Evolutionary conservation across 352 stramenopile genomes (phyloP), one percentile per base, ranked within the genome.

Genomic region (Pythium dissotocum): DNA sequence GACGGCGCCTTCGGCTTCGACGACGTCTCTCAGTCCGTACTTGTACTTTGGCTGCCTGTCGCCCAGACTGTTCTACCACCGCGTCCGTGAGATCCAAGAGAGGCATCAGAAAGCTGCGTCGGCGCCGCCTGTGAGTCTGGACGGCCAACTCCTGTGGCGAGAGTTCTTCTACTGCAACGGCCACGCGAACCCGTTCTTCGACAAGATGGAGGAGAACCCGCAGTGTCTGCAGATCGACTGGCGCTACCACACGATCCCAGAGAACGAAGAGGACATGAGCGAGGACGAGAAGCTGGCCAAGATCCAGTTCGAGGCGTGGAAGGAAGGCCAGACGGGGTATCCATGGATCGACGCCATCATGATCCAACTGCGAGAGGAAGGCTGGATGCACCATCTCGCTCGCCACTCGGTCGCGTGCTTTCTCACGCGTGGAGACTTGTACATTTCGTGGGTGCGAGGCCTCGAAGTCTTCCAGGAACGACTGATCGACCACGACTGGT

Each of bases 341-440:
- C 97, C 97, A 18, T 99, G 92, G 80, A 99, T 99, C 71, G 97
- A 99, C 71, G 97, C 97, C 46, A 96, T 96, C 73, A 99, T 99
- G 97, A 93, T 89, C 6, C 93, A 98, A 72, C 76, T 98, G 2
- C 79, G 85, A 57, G 73, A 91, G 35, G 90, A 98, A 78, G 91
- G 93, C 8, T 98, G 88, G 88, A 93, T 94, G 78, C 87, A 95
- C 69, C 87, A 95, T 65, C 66, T 95, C 33, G 95, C 89, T 24
- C 78, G 97, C 35, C 97, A 99, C 77, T 94, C 95, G 24, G 96
- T 99, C 21, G 97, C 97, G 14, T 99, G 97, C 72, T 99, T 99
- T 70, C 79, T 99, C 21, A 99, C 97, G 33, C 84, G 97, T n/a
- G 97, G 97, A 6, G 97, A 99, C 75, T 75, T 99, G 24, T 99